Conservation (phyloP, 2,329 filamentous ascomycete genomes). For the Aspergillus calidoustus region DNA sequence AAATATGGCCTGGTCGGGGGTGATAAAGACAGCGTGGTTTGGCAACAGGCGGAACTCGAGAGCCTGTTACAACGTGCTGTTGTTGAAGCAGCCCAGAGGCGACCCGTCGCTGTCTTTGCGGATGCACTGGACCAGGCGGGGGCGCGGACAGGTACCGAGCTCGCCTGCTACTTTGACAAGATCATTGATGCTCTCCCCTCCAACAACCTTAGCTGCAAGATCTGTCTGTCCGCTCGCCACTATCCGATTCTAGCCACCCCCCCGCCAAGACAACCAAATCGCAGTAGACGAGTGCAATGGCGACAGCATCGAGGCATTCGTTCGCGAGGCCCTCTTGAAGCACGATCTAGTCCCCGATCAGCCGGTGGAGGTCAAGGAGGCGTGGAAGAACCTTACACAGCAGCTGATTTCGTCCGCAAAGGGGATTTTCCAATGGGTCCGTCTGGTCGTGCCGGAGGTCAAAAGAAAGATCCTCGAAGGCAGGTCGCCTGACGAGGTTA, state of each 20-base stretch:
- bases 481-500: too few species aligned
- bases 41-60: neutral
- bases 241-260: constrained; percentile 16
- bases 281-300: too few species aligned
- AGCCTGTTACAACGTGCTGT: neutral
- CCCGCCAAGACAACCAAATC: too few species aligned
- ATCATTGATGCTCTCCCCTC: neutral
- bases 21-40: neutral
- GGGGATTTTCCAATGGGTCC: too few species aligned
- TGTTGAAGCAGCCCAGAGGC: neutral
- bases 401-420: too few species aligned
- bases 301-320: too few species aligned
- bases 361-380: too few species aligned
- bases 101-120: neutral
- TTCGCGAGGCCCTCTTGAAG: too few species aligned
- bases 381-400: too few species aligned
- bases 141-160: neutral
- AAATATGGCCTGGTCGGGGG: neutral
- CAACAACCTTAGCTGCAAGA: neutral
- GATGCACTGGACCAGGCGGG: neutral
- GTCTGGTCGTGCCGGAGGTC: too few species aligned
- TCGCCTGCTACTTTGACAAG: neutral
- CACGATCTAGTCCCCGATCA: too few species aligned
- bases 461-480: too few species aligned
- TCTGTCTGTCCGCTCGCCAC: constrained; percentile 25